Evolutionary conservation across 2,329 filamentous ascomycete species (phyloP).

Genomic region (Purpureocillium lavendulum): DNA sequence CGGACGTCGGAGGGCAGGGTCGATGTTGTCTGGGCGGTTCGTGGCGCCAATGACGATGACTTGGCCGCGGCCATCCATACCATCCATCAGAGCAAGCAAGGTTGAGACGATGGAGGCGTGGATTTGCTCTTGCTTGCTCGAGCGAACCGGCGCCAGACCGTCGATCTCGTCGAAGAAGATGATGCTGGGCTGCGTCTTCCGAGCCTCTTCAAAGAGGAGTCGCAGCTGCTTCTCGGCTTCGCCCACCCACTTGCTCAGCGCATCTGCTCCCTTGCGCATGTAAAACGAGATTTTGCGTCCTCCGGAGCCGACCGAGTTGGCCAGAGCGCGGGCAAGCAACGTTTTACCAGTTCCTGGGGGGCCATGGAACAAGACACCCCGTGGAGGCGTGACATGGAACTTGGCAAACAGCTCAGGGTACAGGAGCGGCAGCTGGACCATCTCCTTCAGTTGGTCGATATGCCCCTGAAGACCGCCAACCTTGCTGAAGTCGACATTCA

Average conservation of each 20-base stretch:
- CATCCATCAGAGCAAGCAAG: slow-evolving; percentile 89
- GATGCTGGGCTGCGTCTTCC: slow-evolving; percentile 94
- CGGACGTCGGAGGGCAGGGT: slow-evolving; percentile 87
- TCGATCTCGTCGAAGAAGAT: slow-evolving; percentile 99
- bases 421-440: slow-evolving; percentile 88
- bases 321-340: slow-evolving; percentile 83
- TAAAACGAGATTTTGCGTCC: slow-evolving; percentile 97
- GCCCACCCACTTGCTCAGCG: slow-evolving; percentile 96
- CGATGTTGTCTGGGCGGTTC: slow-evolving; percentile 92
- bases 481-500: slow-evolving; percentile 87
- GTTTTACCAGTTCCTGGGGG: slow-evolving; percentile 98
- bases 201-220: slow-evolving; percentile 88
- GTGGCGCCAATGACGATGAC: slow-evolving; percentile 99
- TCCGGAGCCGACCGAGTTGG: slow-evolving; percentile 80
- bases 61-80: slow-evolving; percentile 96
- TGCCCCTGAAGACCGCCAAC: slow-evolving; percentile 89
- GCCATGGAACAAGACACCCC: slow-evolving; percentile 93
- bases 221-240: slow-evolving; percentile 94
- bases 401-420: slow-evolving; percentile 91
- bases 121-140: slow-evolving; percentile 97
- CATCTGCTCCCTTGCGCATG: slow-evolving; percentile 98
- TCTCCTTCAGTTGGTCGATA: slow-evolving; percentile 96
- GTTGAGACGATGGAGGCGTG: slow-evolving; percentile 97
- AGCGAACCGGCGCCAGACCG: slow-evolving; percentile 87
- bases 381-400: slow-evolving; percentile 87